These are phyloP conservation scores for Leccinum boreale DNA, from an alignment of 768 basidiomycete species.

Conservation along the genomic window DNA sequence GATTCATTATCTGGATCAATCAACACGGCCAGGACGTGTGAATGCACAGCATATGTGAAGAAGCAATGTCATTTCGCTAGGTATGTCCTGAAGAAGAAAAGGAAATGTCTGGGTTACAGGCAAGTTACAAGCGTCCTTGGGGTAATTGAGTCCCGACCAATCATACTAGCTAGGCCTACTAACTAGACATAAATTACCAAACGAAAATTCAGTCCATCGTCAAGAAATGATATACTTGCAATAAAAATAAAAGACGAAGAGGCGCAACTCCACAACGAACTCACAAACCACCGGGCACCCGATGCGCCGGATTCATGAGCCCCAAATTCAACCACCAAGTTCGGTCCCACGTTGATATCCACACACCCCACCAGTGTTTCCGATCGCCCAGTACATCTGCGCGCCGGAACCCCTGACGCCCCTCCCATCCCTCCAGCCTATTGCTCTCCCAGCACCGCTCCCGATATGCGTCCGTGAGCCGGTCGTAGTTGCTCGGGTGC, in stretches of 20 bases:
- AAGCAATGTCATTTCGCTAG: neutral
- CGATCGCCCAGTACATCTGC: slow-evolving; percentile 49
- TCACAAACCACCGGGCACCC: neutral
- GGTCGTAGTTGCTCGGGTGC: slow-evolving; percentile 19
- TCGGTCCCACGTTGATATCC: slow-evolving; percentile 30
- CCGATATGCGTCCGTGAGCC: slow-evolving; percentile 16
- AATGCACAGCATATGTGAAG: neutral
- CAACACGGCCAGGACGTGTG: neutral
- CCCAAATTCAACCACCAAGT: slow-evolving; percentile 48
- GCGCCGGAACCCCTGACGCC: slow-evolving; percentile 32
- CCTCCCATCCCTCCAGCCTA: slow-evolving; percentile 39
- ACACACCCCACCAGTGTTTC: slow-evolving; percentile 43
- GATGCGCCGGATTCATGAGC: slow-evolving; percentile 29
- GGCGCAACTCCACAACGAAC: neutral
- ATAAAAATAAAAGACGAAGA: neutral
- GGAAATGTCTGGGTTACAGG: too few species aligned
- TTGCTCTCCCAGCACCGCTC: slow-evolving; percentile 38
- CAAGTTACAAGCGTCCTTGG: too few species aligned
- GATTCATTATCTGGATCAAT: too few species aligned
- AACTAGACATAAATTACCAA: too few species aligned
- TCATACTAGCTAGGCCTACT: too few species aligned
- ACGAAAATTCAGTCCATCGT: neutral
- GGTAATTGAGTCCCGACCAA: too few species aligned
- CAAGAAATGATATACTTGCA: neutral
- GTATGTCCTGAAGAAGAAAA: too few species aligned